phyloP scores from a whole-genome alignment of 1,139 yeast species.

The Arxiozyma slooffiae region DNA sequence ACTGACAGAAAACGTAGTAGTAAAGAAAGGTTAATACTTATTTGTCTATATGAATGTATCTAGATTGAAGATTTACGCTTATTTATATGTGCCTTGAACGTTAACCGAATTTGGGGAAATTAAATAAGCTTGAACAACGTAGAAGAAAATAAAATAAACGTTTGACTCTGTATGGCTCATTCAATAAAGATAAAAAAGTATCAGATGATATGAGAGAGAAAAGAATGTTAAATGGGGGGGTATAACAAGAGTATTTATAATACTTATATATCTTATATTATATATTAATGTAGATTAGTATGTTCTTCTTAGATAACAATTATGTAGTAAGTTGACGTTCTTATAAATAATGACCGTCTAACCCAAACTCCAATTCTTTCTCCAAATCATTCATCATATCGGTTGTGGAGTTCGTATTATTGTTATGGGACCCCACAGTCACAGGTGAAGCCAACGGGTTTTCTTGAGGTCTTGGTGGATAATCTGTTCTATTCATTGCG shows the following conservation, averaged over 20 bases:
- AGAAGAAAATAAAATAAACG: not conserved
- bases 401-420: slow-evolving; percentile 5
- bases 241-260: not conserved
- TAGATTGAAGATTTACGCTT: not conserved
- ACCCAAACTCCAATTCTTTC: slow-evolving; percentile 49
- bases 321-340: not conserved
- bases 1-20: not conserved
- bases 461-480: slow-evolving; percentile 38
- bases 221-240: not conserved
- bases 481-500: slow-evolving; percentile 32
- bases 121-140: not conserved
- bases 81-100: not conserved
- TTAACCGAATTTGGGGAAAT: not conserved
- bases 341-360: slow-evolving; percentile 36
- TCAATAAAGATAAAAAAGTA: not conserved
- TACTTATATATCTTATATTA: no score
- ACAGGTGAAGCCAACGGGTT: slow-evolving; percentile 24
- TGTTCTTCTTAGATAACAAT: no score
- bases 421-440: slow-evolving; percentile 10
- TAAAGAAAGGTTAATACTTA: not conserved
- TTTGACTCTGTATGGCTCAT: not conserved
- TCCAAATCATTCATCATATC: slow-evolving; percentile 38
- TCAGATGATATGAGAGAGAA: not conserved
- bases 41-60: not conserved
- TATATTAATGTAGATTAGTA: not conserved